Evolutionary conservation across 208 protist genomes (phyloP).

Genomic region (Giardia duodenalis): DNA sequence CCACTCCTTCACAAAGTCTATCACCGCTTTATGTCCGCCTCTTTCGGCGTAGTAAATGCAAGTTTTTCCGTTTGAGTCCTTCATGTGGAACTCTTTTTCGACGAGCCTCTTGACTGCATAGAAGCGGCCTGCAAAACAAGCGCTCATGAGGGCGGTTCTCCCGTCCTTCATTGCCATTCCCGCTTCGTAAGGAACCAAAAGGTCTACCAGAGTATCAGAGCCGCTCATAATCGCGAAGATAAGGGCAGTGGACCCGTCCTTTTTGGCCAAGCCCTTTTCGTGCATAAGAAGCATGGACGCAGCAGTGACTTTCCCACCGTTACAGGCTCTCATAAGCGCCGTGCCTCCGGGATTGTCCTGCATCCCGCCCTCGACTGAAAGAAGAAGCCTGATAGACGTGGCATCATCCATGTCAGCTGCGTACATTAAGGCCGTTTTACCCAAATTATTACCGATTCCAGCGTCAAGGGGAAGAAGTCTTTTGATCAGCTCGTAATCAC

Average conservation of each 20-base stretch:
- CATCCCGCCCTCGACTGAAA: not conserved
- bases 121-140: not conserved
- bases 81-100: not conserved
- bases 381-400: not conserved
- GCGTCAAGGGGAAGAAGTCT: not conserved
- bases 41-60: not conserved
- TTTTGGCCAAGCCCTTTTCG: not conserved
- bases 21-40: not conserved
- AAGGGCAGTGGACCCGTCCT: not conserved
- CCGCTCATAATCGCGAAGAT: not conserved
- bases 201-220: not conserved
- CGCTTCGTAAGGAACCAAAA: not conserved
- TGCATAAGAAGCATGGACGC: not conserved
- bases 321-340: not conserved
- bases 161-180: constrained; percentile 7
- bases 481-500: not conserved
- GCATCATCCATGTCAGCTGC: not conserved
- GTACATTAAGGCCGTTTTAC: not conserved
- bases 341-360: not conserved
- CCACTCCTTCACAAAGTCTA: not conserved
- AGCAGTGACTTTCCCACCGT: not conserved
- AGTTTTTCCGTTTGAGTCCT: not conserved
- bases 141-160: constrained; percentile 3
- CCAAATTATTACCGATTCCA: not conserved
- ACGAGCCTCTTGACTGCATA: not conserved